Conservation (phyloP, 2,329 filamentous ascomycete genomes). For the Boeremia exigua region DNA sequence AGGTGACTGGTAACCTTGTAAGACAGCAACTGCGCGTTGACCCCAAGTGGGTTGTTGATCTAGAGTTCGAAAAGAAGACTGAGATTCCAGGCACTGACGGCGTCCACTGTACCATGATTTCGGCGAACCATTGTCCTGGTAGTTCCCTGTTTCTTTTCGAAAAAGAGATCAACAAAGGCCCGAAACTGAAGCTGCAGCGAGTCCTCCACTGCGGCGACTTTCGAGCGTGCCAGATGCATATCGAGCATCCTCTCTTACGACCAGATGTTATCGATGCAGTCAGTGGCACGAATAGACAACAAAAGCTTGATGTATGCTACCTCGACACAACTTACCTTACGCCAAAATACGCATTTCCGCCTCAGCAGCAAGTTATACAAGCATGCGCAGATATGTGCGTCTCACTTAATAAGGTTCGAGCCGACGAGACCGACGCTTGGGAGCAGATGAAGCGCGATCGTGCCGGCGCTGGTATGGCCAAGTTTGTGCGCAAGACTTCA, state of each 20-base stretch:
- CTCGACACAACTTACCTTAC: constrained; percentile 97
- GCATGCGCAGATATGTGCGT: constrained; percentile 88
- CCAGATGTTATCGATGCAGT: constrained; percentile 75
- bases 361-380: constrained; percentile 83
- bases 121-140: constrained; percentile 95
- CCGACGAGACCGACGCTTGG: constrained; percentile 62
- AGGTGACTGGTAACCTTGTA: constrained; percentile 88
- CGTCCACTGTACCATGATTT: constrained; percentile 90
- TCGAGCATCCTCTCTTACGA: constrained; percentile 79
- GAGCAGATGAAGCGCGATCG: constrained; percentile 63
- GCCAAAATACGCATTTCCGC: constrained; percentile 92
- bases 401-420: constrained; percentile 71
- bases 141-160: constrained; percentile 94
- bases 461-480: constrained; percentile 65
- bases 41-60: constrained; percentile 79
- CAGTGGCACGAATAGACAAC: constrained; percentile 74
- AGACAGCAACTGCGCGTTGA: constrained; percentile 85
- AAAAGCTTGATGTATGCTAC: constrained; percentile 94
- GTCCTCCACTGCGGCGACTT: constrained; percentile 97
- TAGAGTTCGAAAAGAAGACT: constrained; percentile 82
- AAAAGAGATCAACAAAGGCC: constrained; percentile 70
- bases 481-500: constrained; percentile 62
- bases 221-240: constrained; percentile 82
- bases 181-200: constrained; percentile 69
- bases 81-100: constrained; percentile 84